Percentiles rank a stretch among this genome's conserved stretches.
These are phyloP conservation scores for Neophaeococcomyces mojaviensis DNA, from an alignment of 2,329 filamentous ascomycete species.

Conservation along the genomic window DNA sequence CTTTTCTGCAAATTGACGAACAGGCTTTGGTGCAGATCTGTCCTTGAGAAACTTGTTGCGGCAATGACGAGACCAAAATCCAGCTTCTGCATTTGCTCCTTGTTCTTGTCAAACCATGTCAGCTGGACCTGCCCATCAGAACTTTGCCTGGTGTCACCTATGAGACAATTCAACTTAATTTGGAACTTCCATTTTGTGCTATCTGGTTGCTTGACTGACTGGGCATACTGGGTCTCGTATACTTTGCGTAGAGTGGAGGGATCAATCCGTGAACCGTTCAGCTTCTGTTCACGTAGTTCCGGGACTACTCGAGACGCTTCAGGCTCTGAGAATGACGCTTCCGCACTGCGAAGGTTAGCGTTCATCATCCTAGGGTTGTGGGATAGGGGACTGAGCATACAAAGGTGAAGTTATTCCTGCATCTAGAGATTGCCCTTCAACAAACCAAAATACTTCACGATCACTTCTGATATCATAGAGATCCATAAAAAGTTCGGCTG, in stretches of 20 bases:
- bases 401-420: not conserved
- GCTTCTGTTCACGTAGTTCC: not conserved
- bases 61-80: constrained; percentile 17
- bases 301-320: not conserved
- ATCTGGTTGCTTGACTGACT: constrained; percentile 18
- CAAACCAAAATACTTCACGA: constrained; percentile 15
- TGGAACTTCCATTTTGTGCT: constrained; percentile 15
- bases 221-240: constrained; percentile 17
- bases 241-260: constrained; percentile 31
- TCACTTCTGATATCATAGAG: constrained; percentile 13
- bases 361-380: not conserved
- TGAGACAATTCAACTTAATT: constrained; percentile 12
- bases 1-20: constrained; percentile 35
- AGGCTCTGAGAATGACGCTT: too few species aligned
- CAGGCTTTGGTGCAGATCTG: constrained; percentile 70
- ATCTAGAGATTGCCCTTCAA: constrained; percentile 3
- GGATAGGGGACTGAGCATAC: constrained; percentile 6
- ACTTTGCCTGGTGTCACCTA: constrained; percentile 3
- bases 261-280: not conserved
- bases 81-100: not conserved
- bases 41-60: constrained; percentile 42
- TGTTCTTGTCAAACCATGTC: not conserved
- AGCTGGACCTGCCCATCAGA: constrained; percentile 5
- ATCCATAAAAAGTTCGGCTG: constrained; percentile 16
- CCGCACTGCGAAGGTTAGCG: not conserved